A percentile compares a stretch with the other conserved stretches of the same genome.
phyloP scores from a whole-genome alignment of 768 basidiomycete genomes.

The Lactifluus volemus region DNA sequence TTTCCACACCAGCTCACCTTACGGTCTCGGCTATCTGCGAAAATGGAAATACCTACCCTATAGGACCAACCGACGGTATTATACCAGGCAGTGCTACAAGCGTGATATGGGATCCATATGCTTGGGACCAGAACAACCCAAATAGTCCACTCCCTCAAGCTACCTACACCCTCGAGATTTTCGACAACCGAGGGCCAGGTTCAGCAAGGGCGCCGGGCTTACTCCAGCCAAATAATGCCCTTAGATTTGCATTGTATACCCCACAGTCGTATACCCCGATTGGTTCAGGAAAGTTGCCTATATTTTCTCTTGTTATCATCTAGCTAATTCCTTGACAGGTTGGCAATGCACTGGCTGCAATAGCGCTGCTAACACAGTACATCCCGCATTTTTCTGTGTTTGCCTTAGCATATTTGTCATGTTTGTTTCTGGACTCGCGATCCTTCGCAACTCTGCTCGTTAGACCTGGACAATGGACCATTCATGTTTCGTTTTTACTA shows the following conservation, averaged over 20 bases:
- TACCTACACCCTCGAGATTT: conserved; percentile 72
- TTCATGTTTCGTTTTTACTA: no score
- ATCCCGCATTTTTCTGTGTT: conserved; percentile 49
- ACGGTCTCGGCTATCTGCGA: conserved; percentile 77
- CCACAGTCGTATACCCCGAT: conserved; percentile 65
- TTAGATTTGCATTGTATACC: conserved; percentile 79
- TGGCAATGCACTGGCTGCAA: conserved; percentile 49
- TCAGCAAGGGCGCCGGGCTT: conserved; percentile 52
- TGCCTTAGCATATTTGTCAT: conserved; percentile 51
- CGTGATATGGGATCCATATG: conserved; percentile 74
- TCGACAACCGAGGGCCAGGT: conserved; percentile 69
- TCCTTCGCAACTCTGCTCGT: conserved; percentile 35
- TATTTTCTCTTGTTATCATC: background rate
- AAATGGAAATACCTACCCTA: conserved; percentile 85
- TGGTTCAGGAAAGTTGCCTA: conserved; percentile 35
- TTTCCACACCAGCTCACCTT: conserved; percentile 60
- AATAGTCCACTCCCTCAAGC: conserved; percentile 64
- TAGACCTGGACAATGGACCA: conserved; percentile 4
- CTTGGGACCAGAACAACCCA: conserved; percentile 56
- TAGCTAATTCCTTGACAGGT: conserved; percentile 28
- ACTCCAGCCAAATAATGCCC: conserved; percentile 56
- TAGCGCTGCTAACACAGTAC: conserved; percentile 33
- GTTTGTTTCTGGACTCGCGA: conserved; percentile 55
- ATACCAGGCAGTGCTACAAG: conserved; percentile 62
- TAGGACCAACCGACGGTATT: conserved; percentile 67